A percentile compares a stretch with the other conserved stretches of the same genome.
Evolutionary conservation across 1,284 basidiomycete species (phyloP).

Genomic region (Ceratobasidium sp.): DNA sequence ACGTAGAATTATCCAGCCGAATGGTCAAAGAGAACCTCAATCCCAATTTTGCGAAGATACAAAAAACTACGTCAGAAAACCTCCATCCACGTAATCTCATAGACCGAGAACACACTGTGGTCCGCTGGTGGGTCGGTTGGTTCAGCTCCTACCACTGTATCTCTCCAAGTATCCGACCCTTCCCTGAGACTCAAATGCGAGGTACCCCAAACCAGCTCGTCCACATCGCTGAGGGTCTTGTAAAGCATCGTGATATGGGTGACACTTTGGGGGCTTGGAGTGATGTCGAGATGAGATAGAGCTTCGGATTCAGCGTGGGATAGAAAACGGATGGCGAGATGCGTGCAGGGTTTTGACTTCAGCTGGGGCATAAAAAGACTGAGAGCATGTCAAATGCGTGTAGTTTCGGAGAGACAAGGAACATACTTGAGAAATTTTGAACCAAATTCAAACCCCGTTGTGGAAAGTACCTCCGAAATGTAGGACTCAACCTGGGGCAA

Average conservation of each 20-base stretch:
- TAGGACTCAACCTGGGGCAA: neutral
- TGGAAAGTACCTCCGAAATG: neutral
- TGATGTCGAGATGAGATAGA: neutral
- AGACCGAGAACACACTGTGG: neutral
- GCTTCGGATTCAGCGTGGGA: neutral
- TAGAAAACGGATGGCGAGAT: neutral
- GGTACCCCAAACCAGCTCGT: neutral
- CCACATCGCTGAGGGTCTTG: neutral
- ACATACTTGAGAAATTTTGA: neutral
- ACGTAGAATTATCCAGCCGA: neutral
- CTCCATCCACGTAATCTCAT: neutral
- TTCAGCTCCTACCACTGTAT: neutral
- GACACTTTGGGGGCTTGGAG: neutral
- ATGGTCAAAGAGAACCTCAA: neutral
- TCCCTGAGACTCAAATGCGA: neutral
- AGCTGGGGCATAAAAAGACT: neutral
- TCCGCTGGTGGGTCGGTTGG: neutral
- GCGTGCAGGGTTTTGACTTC: neutral
- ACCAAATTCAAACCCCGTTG: neutral
- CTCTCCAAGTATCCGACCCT: neutral
- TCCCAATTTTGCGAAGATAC: neutral
- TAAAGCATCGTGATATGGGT: neutral
- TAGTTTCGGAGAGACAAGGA: neutral
- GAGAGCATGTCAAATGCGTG: neutral
- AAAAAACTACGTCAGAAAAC: neutral